Evolutionary conservation across 306 rosid genomes (phyloP).

Genomic region (Sesbania bispinosa): DNA sequence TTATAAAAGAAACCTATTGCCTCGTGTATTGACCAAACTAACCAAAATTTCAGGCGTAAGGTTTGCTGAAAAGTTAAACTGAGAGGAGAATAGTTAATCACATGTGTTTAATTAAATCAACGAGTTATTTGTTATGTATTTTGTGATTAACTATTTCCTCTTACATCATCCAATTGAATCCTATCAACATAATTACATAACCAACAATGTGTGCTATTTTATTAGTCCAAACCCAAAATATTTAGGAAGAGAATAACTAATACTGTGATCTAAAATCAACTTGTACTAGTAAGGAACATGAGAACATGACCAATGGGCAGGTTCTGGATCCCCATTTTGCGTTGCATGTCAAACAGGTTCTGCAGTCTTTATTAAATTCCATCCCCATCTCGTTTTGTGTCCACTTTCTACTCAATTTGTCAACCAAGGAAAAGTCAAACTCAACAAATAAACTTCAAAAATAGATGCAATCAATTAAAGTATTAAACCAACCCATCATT

Average conservation of each 20-base stretch:
- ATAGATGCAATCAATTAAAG: neutral
- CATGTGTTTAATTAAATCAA: neutral
- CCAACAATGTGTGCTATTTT: neutral
- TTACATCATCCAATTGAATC: too few species aligned
- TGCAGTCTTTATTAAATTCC: slow-evolving; percentile 9
- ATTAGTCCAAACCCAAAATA: neutral
- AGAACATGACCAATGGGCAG: neutral
- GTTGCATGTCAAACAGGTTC: too few species aligned
- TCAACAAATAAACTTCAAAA: neutral
- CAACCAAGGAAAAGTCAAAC: slow-evolving; percentile 15
- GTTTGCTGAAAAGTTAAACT: neutral
- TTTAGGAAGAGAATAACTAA: neutral
- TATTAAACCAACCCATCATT: neutral
- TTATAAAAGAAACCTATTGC: too few species aligned
- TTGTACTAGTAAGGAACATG: neutral
- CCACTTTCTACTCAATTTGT: neutral
- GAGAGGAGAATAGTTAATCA: neutral
- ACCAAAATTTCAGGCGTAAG: neutral
- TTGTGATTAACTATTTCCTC: too few species aligned
- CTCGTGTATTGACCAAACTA: too few species aligned
- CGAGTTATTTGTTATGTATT: neutral
- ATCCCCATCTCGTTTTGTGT: neutral
- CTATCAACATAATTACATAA: neutral
- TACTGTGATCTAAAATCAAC: neutral
- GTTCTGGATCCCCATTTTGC: too few species aligned